phyloP scores from a whole-genome alignment of 129 eudicot species.

The Ambrosia artemisiifolia region DNA sequence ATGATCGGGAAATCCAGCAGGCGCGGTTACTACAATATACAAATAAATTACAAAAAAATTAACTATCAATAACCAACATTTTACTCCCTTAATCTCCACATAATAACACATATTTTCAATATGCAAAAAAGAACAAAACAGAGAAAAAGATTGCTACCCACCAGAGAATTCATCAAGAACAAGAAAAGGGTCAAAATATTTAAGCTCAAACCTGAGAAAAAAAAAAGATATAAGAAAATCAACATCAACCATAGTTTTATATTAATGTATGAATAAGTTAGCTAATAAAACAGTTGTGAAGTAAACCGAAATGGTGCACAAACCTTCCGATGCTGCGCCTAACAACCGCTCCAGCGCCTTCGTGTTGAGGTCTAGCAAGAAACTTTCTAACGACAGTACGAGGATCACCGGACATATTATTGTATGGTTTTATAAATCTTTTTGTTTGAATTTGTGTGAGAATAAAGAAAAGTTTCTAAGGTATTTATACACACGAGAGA shows the following conservation, averaged over 20 bases:
- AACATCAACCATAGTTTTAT: too few species aligned
- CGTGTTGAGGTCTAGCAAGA: constrained; percentile 69
- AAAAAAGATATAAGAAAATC: neutral
- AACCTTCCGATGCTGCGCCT: constrained; percentile 79
- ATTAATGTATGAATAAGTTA: neutral
- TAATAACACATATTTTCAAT: neutral
- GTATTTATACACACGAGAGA: constrained; percentile 10
- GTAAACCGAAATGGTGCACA: neutral
- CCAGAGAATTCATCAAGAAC: constrained; percentile 77
- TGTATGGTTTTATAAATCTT: too few species aligned
- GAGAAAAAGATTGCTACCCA: constrained; percentile 22
- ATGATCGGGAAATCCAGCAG: constrained; percentile 94
- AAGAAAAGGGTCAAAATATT: constrained; percentile 81
- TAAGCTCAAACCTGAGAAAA: constrained; percentile 62
- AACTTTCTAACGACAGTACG: constrained; percentile 58
- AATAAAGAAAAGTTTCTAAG: neutral
- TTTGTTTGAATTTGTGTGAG: constrained; percentile 5
- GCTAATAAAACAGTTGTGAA: neutral
- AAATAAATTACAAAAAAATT: neutral
- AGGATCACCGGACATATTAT: constrained; percentile 31
- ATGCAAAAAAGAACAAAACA: neutral
- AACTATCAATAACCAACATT: constrained; percentile 9
- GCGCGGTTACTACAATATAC: constrained; percentile 55
- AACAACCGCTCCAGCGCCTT: constrained; percentile 77
- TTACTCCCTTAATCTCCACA: neutral